A percentile compares a stretch with the other conserved stretches of the same genome.
Evolutionary conservation across 1,284 basidiomycete genomes (phyloP).

Genomic region (Ustilago loliicola): DNA sequence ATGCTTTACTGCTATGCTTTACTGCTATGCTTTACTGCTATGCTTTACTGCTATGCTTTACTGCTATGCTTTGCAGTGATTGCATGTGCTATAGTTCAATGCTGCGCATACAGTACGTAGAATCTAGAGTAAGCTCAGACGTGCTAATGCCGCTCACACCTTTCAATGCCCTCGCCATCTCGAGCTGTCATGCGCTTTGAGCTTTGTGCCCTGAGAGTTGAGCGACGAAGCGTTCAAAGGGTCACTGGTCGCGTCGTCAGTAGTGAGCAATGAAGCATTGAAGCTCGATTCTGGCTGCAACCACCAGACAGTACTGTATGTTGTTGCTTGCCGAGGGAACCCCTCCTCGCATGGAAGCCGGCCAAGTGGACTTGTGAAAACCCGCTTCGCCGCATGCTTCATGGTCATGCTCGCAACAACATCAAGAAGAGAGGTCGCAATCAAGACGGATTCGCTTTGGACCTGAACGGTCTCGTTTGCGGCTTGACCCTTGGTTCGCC

Average conservation of each 20-base stretch:
- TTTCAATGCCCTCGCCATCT: neutral
- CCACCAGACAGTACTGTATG: neutral
- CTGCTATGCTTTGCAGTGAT: no score
- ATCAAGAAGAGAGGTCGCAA: neutral
- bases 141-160: neutral
- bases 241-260: neutral
- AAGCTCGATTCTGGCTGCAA: neutral
- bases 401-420: neutral
- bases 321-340: neutral
- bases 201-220: neutral
- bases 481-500: slow-evolving; percentile 20
- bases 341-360: slow-evolving; percentile 6
- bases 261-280: neutral
- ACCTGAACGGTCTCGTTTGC: no score
- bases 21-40: no score
- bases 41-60: no score
- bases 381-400: neutral
- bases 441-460: no score
- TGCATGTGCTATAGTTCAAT: no score
- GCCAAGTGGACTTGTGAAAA: slow-evolving; percentile 2
- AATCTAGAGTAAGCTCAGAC: slow-evolving; percentile 1
- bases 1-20: no score
- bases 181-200: no score
- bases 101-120: neutral
- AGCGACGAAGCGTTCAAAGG: neutral